phyloP scores from a whole-genome alignment of 768 basidiomycete species.

The Cystofilobasidium macerans region DNA sequence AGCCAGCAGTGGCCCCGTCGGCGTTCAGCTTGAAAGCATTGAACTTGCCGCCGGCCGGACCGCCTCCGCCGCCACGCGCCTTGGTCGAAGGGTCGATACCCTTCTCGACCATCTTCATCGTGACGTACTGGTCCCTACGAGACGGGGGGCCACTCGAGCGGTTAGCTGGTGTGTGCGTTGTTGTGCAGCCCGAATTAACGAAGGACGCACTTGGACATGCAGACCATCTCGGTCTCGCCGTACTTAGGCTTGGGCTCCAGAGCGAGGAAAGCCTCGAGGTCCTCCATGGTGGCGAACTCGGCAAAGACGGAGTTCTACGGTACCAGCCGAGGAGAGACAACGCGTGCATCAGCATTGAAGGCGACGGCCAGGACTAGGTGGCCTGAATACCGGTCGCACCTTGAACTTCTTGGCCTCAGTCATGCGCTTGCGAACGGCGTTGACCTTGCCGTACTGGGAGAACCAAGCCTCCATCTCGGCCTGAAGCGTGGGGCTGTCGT shows the following conservation, averaged over 20 bases:
- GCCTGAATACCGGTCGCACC: slow-evolving; percentile 42
- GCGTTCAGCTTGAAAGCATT: slow-evolving; percentile 39
- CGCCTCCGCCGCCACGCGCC: slow-evolving; percentile 24
- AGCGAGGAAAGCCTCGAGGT: slow-evolving; percentile 62
- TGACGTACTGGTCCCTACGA: slow-evolving; percentile 66
- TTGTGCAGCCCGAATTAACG: not conserved
- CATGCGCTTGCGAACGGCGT: slow-evolving; percentile 78
- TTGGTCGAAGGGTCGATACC: slow-evolving; percentile 46
- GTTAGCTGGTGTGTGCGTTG: too few species aligned
- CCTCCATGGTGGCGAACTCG: slow-evolving; percentile 64
- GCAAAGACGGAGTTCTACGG: slow-evolving; percentile 77
- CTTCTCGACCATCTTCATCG: slow-evolving; percentile 94
- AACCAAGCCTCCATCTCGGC: slow-evolving; percentile 68
- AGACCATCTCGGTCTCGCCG: slow-evolving; percentile 55
- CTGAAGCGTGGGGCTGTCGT: slow-evolving; percentile 47
- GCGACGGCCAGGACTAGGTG: not conserved
- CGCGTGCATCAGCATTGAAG: not conserved
- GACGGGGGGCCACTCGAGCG: not conserved
- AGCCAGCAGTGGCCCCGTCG: slow-evolving; percentile 30
- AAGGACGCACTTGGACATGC: slow-evolving; percentile 71
- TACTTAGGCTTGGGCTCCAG: slow-evolving; percentile 69
- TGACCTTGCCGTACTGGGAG: slow-evolving; percentile 59
- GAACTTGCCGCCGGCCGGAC: slow-evolving; percentile 30
- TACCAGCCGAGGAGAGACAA: not conserved
- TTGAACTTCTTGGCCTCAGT: slow-evolving; percentile 57